A percentile compares a stretch with the other conserved stretches of the same genome.
Conservation (phyloP, 78 protist species). For the Dictyostelium firmibasis region DNA sequence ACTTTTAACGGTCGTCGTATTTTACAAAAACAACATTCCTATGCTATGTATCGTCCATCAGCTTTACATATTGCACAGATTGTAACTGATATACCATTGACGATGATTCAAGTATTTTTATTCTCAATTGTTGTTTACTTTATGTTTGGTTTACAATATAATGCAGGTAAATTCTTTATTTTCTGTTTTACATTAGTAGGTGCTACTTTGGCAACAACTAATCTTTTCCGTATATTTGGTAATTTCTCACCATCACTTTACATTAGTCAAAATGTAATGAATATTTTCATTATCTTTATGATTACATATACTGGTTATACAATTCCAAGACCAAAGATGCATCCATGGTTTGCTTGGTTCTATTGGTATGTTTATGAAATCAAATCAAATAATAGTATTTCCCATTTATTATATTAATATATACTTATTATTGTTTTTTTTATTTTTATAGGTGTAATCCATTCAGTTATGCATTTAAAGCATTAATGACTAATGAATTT, state of each 20-base stretch:
- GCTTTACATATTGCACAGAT: too few species aligned
- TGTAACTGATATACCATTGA: too few species aligned
- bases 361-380: too few species aligned
- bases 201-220: conserved; percentile 8
- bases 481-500: conserved; percentile 50
- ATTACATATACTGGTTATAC: conserved; percentile 59
- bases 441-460: too few species aligned
- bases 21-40: conserved; percentile 66
- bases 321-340: conserved; percentile 34
- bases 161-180: conserved; percentile 56
- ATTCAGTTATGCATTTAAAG: conserved; percentile 45
- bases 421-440: too few species aligned
- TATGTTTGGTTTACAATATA: conserved; percentile 38
- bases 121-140: conserved; percentile 52
- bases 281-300: conserved; percentile 26
- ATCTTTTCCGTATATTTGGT: conserved; percentile 45
- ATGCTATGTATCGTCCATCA: conserved; percentile 68
- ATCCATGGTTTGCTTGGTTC: conserved; percentile 74
- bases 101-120: neutral
- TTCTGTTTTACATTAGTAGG: conserved; percentile 37
- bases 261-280: conserved; percentile 33
- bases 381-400: too few species aligned
- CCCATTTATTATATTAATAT: too few species aligned
- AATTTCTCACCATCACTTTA: conserved; percentile 40
- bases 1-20: conserved; percentile 38